Evolutionary conservation across 495 filamentous ascomycete genomes (phyloP).

Genomic region (Penicillium waksmanii): DNA sequence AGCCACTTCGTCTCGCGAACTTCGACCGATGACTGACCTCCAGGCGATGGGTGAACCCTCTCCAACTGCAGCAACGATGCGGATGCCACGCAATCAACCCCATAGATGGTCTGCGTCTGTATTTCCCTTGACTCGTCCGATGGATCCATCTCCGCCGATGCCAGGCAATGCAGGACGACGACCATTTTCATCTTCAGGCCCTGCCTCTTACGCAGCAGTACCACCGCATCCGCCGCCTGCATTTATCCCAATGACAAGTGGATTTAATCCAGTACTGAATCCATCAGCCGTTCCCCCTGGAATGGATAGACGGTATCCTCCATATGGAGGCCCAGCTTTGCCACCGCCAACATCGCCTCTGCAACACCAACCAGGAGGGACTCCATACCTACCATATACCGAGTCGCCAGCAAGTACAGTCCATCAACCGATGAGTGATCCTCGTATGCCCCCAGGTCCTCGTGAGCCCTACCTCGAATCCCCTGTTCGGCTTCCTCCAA

Average conservation of each 20-base stretch:
- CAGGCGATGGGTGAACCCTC: conserved; percentile 32
- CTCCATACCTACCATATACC: conserved; percentile 35
- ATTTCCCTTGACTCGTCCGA: conserved; percentile 39
- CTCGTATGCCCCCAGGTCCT: conserved; percentile 32
- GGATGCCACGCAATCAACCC: conserved; percentile 30
- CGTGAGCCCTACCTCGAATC: conserved; percentile 41
- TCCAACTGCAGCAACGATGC: conserved; percentile 26
- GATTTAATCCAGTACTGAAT: conserved; percentile 38
- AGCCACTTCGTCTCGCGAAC: conserved; percentile 47
- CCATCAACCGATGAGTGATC: conserved; percentile 34
- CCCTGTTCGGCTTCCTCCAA: conserved; percentile 49
- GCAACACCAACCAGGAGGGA: conserved; percentile 36
- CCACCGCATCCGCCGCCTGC: conserved; percentile 33
- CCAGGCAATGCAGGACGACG: conserved; percentile 33
- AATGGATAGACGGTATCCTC: conserved; percentile 35
- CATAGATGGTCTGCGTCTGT: conserved; percentile 44
- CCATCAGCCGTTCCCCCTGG: conserved; percentile 25
- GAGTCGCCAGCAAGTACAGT: conserved; percentile 29
- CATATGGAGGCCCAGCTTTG: conserved; percentile 34
- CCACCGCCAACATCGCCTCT: conserved; percentile 42
- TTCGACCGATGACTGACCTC: conserved; percentile 50
- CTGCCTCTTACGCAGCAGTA: conserved; percentile 28
- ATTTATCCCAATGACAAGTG: conserved; percentile 32
- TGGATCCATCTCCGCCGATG: conserved; percentile 36
- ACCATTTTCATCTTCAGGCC: conserved; percentile 46